A percentile compares a stretch with the other conserved stretches of the same genome.
These are phyloP conservation scores for Phytophthora hybrid DNA, from an alignment of 352 stramenopile genomes.

Conservation along the genomic window DNA sequence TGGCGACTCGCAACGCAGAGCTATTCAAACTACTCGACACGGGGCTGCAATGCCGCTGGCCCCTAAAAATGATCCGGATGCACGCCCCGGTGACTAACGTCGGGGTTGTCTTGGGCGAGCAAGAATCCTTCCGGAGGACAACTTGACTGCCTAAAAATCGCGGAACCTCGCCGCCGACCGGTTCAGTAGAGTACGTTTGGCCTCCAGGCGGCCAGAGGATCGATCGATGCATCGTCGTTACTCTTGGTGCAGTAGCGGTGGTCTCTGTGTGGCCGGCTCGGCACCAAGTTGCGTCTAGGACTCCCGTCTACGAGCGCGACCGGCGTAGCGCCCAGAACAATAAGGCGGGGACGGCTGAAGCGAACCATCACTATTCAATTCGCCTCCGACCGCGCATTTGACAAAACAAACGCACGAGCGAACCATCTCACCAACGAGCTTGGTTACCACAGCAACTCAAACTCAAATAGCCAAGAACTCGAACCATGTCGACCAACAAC, in stretches of 20 bases:
- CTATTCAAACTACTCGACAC: constrained; percentile 12
- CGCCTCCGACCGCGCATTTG: constrained; percentile 34
- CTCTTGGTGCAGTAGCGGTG: constrained; percentile 39
- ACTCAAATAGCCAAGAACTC: constrained; percentile 29
- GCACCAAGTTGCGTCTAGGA: constrained; percentile 23
- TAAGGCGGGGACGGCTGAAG: constrained; percentile 24
- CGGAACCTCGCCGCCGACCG: constrained; percentile 16
- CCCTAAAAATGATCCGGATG: constrained; percentile 17
- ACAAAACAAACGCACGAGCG: constrained; percentile 13
- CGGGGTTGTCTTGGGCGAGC: constrained; percentile 15
- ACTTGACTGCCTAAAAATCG: constrained; percentile 44
- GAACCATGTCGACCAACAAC: constrained; percentile 33
- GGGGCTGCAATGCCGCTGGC: constrained; percentile 10
- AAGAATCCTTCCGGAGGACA: constrained; percentile 44
- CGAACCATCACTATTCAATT: constrained; percentile 45
- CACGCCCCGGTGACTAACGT: constrained; percentile 29
- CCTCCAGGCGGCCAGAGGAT: constrained; percentile 34
- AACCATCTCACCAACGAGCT: constrained; percentile 23
- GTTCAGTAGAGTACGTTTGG: constrained; percentile 52
- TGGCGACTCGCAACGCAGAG: constrained; percentile 18
- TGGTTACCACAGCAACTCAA: constrained; percentile 22
- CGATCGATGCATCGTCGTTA: constrained; percentile 44
- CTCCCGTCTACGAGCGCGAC: constrained; percentile 10
- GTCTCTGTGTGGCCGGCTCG: constrained; percentile 29
- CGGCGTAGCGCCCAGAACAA: constrained; percentile 37